Percentiles rank a stretch among this genome's conserved stretches.
Conservation (phyloP, 352 stramenopile species). For the Phytophthora pinifolia region DNA sequence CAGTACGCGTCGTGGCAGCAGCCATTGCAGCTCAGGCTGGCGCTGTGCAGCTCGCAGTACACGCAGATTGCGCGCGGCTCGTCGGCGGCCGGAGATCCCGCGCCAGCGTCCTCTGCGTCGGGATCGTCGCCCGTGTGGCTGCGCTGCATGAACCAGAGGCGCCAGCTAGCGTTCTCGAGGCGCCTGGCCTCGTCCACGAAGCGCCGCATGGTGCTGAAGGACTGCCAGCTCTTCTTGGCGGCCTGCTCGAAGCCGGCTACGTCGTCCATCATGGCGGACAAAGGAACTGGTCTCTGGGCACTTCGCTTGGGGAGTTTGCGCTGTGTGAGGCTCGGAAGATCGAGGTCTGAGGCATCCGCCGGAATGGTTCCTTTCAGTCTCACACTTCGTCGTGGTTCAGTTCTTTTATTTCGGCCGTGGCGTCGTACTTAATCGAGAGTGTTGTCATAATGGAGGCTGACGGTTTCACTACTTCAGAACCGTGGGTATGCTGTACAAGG, state of each 20-base stretch:
- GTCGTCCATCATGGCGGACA: conserved; percentile 37
- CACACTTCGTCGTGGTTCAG: conserved; percentile 26
- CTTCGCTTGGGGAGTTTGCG: not conserved
- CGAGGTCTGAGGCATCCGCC: conserved; percentile 28
- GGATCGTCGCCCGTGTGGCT: conserved; percentile 21
- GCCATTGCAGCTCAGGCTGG: conserved; percentile 76
- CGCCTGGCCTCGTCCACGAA: conserved; percentile 81
- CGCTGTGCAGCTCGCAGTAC: conserved; percentile 76
- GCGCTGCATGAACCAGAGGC: conserved; percentile 77
- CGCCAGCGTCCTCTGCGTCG: conserved; percentile 27
- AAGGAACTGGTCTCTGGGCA: not conserved
- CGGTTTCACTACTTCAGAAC: conserved; percentile 13
- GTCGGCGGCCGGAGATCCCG: not conserved
- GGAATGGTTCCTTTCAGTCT: conserved; percentile 8
- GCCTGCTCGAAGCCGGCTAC: conserved; percentile 61
- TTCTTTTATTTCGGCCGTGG: conserved; percentile 15
- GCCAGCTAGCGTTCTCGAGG: conserved; percentile 85
- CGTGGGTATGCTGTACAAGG: too few relatives aligned
- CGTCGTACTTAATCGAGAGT: too few relatives aligned
- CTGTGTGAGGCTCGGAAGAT: conserved; percentile 13
- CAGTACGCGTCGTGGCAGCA: conserved; percentile 88
- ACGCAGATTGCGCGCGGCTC: conserved; percentile 43
- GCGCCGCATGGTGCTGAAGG: conserved; percentile 85
- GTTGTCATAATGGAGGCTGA: not conserved
- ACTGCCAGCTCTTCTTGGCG: conserved; percentile 86